Base-by-base conservation (phyloP, 1,284 basidiomycete genomes). In the Rhodotorula sp. region DNA sequence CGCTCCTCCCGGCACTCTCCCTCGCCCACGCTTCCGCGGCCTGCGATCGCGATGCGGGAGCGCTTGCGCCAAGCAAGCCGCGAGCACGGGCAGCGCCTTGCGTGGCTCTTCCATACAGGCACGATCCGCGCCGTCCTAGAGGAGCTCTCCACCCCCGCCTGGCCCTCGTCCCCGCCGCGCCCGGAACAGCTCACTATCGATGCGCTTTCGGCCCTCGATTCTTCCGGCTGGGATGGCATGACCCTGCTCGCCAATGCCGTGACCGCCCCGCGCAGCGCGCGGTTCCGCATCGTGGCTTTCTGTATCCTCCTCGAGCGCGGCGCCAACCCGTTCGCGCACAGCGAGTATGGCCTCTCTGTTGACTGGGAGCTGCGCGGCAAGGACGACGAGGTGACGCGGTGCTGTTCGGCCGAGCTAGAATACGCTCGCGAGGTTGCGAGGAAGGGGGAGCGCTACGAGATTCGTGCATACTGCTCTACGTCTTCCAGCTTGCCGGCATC, bases 231-330 rank as follows among this genome's bases (percentile, higher is more conserved):
- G 0, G 29, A 39, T 13, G 29, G 56, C 7, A 29, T 15, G 2
- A 25, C 32, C 8, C 44, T 63, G 19, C 48, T 63, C 50, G 60
- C n/a, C 22, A n/a, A 10, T 2, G 56, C 69, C 10, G 17, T 58
- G 2, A 13, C 36, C 7, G 56, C 34, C 12, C 37, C 32, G 9
- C 34, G 53, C 7, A 15, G 5, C 4, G 13, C 8, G 29, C 27
- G 27, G 10, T 57, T 67, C 51, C 50, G 69, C 44, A 29, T 56
- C 34, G 57, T 57, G 0, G 1, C 5, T 22, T 54, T 60, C 56
- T 39, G n/a, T 3, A 13, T 64, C 39, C 44, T 67, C 36, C 37
- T 71, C 22, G 61, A 32, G 19, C 37, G 48, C 22, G 69, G 69
- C 29, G 66, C 61, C 5, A 44, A 64, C 27, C 65, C 65, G 0